phyloP scores from a whole-genome alignment of 805 yeast genomes.

The Maudiozyma turicensis region DNA sequence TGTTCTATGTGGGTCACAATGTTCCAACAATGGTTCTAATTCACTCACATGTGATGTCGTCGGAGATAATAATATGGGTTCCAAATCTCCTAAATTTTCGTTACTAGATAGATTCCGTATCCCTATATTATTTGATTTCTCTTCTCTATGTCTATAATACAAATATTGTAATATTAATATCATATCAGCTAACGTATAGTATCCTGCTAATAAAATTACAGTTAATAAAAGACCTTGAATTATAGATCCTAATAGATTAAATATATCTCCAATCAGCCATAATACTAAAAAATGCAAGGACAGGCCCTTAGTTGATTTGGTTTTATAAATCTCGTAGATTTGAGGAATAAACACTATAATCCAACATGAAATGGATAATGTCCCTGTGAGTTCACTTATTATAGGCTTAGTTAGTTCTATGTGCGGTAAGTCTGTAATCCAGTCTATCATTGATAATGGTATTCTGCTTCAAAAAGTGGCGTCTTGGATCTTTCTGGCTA shows the following conservation, averaged over 20 bases:
- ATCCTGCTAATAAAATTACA: slow-evolving; percentile 84
- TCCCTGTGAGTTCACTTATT: slow-evolving; percentile 60
- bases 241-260: slow-evolving; percentile 85
- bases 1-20: slow-evolving; percentile 9
- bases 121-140: slow-evolving; percentile 47
- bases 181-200: slow-evolving; percentile 85
- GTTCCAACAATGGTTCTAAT: neutral
- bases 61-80: slow-evolving; percentile 1
- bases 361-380: slow-evolving; percentile 95
- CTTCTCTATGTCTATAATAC: slow-evolving; percentile 47
- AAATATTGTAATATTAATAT: slow-evolving; percentile 77
- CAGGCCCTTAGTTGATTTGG: slow-evolving; percentile 84
- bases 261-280: slow-evolving; percentile 91
- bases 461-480: neutral
- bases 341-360: slow-evolving; percentile 96
- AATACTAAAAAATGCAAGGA: slow-evolving; percentile 76
- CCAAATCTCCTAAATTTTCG: slow-evolving; percentile 48
- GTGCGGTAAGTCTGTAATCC: slow-evolving; percentile 26
- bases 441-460: neutral
- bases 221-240: slow-evolving; percentile 88
- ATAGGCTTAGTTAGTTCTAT: slow-evolving; percentile 57
- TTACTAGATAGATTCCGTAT: slow-evolving; percentile 57
- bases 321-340: slow-evolving; percentile 77
- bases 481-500: too few species aligned
- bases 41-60: slow-evolving; percentile 2